A percentile compares a stretch with the other conserved stretches of the same genome.
These are phyloP conservation scores for Yarrowia deformans DNA, from an alignment of 805 yeast genomes.

Conservation along the genomic window DNA sequence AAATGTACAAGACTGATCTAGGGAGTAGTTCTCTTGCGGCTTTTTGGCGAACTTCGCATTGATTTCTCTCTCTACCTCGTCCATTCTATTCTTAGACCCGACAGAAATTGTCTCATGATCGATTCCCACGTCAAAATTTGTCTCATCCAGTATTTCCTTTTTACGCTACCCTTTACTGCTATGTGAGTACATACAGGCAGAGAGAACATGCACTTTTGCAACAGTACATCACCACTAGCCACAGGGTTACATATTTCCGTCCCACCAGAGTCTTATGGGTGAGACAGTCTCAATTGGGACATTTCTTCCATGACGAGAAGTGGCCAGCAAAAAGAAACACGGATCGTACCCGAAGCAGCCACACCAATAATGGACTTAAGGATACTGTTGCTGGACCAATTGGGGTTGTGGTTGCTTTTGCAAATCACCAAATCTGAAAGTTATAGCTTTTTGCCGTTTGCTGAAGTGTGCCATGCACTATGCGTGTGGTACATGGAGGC, in stretches of 20 bases:
- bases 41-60: not conserved
- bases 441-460: constrained; percentile 33
- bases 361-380: not conserved
- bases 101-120: constrained; percentile 16
- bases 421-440: not conserved
- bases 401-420: constrained; percentile 15
- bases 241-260: constrained; percentile 4
- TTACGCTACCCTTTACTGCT: not conserved
- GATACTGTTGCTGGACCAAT: not conserved
- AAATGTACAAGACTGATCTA: not conserved
- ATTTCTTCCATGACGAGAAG: not conserved
- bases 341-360: not conserved
- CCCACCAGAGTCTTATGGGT: not conserved
- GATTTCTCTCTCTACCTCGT: not conserved
- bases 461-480: constrained; percentile 14
- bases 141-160: constrained; percentile 15
- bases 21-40: too few relatives aligned
- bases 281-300: constrained; percentile 15
- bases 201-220: not conserved
- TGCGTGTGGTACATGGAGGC: constrained; percentile 11
- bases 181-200: too few relatives aligned
- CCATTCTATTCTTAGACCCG: constrained; percentile 20
- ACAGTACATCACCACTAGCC: constrained; percentile 4
- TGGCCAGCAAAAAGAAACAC: not conserved
- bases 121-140: not conserved